phyloP scores from a whole-genome alignment of 345 rosid genomes.

The Gossypium thurberi region DNA sequence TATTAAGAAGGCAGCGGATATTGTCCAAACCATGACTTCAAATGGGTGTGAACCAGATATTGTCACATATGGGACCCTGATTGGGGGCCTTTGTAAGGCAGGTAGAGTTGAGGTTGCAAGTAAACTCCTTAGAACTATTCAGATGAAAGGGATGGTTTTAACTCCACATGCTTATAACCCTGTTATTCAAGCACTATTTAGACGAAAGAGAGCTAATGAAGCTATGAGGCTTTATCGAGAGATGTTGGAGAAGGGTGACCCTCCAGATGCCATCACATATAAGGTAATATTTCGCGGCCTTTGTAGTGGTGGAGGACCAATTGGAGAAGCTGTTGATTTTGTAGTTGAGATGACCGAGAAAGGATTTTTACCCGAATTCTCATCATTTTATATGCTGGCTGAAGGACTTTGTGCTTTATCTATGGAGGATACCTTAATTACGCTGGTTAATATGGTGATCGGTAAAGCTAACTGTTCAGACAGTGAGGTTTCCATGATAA shows the following conservation, averaged over 20 bases:
- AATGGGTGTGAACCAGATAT: slow-evolving; percentile 74
- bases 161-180: slow-evolving; percentile 86
- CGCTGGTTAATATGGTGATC: slow-evolving; percentile 59
- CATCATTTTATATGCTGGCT: slow-evolving; percentile 72
- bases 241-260: slow-evolving; percentile 51
- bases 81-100: slow-evolving; percentile 78
- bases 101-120: slow-evolving; percentile 73
- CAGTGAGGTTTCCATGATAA: slow-evolving; percentile 54
- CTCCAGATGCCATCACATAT: slow-evolving; percentile 58
- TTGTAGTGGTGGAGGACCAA: slow-evolving; percentile 69
- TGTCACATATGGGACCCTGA: slow-evolving; percentile 77
- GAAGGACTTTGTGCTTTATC: slow-evolving; percentile 70
- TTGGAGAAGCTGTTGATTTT: slow-evolving; percentile 77
- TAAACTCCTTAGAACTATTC: slow-evolving; percentile 62
- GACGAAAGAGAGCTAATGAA: slow-evolving; percentile 51
- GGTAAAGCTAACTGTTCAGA: slow-evolving; percentile 53
- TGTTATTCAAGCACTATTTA: slow-evolving; percentile 66
- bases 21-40: slow-evolving; percentile 76
- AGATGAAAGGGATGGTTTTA: slow-evolving; percentile 65
- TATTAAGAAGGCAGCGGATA: slow-evolving; percentile 76
- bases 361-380: slow-evolving; percentile 67
- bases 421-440: slow-evolving; percentile 60
- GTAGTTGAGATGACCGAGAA: slow-evolving; percentile 60
- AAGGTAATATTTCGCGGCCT: slow-evolving; percentile 71
- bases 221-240: slow-evolving; percentile 79